Evolutionary conservation across 2,329 filamentous ascomycete species (phyloP).

Genomic region (Ceratocystiopsis brevicomis): DNA sequence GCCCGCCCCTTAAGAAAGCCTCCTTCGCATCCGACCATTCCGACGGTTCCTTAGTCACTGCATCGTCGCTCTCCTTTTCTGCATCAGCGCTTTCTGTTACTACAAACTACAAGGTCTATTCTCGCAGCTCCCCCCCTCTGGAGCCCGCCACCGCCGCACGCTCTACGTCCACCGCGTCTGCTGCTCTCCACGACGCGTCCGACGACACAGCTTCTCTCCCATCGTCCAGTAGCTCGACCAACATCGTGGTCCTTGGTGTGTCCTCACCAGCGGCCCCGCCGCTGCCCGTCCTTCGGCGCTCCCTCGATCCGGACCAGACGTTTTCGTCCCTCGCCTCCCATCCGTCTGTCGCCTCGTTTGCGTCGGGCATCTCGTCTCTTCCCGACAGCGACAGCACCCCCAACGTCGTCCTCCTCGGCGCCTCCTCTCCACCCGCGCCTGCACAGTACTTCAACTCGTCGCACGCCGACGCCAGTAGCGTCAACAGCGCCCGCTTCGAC

Average conservation of each 20-base stretch:
- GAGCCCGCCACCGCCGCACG: slow-evolving; percentile 10
- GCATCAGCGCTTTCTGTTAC: slow-evolving; percentile 29
- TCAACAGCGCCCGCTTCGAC: background rate
- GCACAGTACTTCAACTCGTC: slow-evolving; percentile 2
- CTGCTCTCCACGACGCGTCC: slow-evolving; percentile 13
- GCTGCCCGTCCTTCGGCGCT: slow-evolving; percentile 10
- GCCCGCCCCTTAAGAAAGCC: slow-evolving; percentile 12
- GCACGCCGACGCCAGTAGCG: background rate
- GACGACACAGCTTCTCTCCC: slow-evolving; percentile 20
- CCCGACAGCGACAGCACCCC: slow-evolving; percentile 15
- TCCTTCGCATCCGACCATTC: slow-evolving; percentile 22
- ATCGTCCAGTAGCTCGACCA: slow-evolving; percentile 24
- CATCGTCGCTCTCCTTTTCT: slow-evolving; percentile 14
- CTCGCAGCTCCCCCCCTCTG: slow-evolving; percentile 22
- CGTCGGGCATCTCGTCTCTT: background rate
- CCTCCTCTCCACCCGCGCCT: slow-evolving; percentile 15
- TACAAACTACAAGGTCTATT: slow-evolving; percentile 36
- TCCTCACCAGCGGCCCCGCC: slow-evolving; percentile 29
- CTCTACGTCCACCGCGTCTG: background rate
- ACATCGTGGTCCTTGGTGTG: slow-evolving; percentile 31
- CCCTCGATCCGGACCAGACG: slow-evolving; percentile 6
- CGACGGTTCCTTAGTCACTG: background rate
- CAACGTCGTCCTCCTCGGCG: slow-evolving; percentile 33
- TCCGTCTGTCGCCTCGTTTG: slow-evolving; percentile 13
- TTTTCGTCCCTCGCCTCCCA: slow-evolving; percentile 8